A percentile compares a stretch with the other conserved stretches of the same genome.
phyloP scores from a whole-genome alignment of 106 monocot genomes.

The Phalaenopsis equestris region DNA sequence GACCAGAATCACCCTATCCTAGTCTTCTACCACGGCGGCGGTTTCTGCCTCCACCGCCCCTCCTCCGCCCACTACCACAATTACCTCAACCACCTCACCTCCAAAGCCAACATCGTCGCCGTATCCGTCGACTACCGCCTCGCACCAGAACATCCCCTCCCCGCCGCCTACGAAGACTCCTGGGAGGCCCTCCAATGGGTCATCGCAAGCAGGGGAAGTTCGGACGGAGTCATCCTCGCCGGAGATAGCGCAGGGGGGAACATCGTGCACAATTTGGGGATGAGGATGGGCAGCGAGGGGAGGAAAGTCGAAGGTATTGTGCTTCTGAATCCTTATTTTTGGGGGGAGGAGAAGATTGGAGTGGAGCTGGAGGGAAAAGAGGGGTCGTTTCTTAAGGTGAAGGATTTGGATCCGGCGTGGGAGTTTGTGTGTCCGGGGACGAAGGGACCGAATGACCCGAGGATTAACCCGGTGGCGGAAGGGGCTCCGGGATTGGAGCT shows the following conservation, averaged over 20 bases:
- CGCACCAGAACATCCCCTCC: conserved; percentile 50
- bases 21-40: conserved; percentile 52
- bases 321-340: conserved; percentile 21
- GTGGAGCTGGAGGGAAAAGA: not conserved
- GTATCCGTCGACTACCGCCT: conserved; percentile 56
- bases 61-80: conserved; percentile 30
- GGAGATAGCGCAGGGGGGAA: conserved; percentile 54
- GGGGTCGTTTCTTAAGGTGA: not conserved
- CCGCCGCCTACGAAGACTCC: conserved; percentile 42
- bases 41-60: conserved; percentile 25
- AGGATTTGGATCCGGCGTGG: not conserved
- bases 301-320: conserved; percentile 6
- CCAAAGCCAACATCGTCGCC: conserved; percentile 21
- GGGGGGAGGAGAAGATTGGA: not conserved
- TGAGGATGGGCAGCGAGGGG: not conserved
- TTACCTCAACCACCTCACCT: conserved; percentile 33
- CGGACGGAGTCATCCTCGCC: conserved; percentile 24
- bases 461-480: conserved; percentile 9
- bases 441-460: conserved; percentile 3
- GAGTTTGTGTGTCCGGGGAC: not conserved
- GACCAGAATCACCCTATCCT: conserved; percentile 29
- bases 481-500: conserved; percentile 1
- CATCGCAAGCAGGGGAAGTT: conserved; percentile 28
- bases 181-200: conserved; percentile 20
- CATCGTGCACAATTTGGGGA: conserved; percentile 22